Conservation (phyloP, 371 early-diverging fungal species). For the Circinella umbellata region DNA sequence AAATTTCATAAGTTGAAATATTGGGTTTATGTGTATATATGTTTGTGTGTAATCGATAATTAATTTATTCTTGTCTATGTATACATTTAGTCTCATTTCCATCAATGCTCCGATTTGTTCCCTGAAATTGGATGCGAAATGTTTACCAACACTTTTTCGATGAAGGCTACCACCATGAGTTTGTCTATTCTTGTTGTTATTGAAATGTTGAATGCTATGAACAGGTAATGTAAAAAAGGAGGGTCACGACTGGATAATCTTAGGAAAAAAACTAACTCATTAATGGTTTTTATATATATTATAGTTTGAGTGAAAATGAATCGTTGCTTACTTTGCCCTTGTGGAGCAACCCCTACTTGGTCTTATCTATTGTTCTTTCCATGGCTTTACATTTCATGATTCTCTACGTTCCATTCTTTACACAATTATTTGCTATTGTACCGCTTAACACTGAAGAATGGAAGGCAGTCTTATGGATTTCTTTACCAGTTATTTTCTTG, state of each 20-base stretch:
- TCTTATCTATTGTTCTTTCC: constrained; percentile 82
- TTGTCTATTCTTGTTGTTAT: constrained; percentile 94
- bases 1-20: too few relatives aligned
- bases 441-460: constrained; percentile 90
- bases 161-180: constrained; percentile 94
- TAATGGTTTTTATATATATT: background rate
- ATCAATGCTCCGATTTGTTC: constrained; percentile 82
- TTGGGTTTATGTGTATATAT: too few relatives aligned
- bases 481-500: constrained; percentile 87
- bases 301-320: constrained; percentile 89
- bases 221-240: constrained; percentile 24
- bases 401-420: constrained; percentile 87
- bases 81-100: constrained; percentile 78
- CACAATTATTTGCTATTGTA: constrained; percentile 83
- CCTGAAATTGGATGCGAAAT: constrained; percentile 92
- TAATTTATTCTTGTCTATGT: too few relatives aligned
- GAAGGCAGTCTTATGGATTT: constrained; percentile 89
- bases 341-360: constrained; percentile 90
- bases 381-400: constrained; percentile 95
- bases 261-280: background rate
- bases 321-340: constrained; percentile 88
- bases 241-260: background rate
- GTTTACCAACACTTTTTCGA: constrained; percentile 80
- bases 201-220: constrained; percentile 90
- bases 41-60: too few relatives aligned